Evolutionary conservation across 2,329 filamentous ascomycete genomes (phyloP), one percentile per base, ranked within the genome.

Genomic region (Phialemonium atrogriseum): DNA sequence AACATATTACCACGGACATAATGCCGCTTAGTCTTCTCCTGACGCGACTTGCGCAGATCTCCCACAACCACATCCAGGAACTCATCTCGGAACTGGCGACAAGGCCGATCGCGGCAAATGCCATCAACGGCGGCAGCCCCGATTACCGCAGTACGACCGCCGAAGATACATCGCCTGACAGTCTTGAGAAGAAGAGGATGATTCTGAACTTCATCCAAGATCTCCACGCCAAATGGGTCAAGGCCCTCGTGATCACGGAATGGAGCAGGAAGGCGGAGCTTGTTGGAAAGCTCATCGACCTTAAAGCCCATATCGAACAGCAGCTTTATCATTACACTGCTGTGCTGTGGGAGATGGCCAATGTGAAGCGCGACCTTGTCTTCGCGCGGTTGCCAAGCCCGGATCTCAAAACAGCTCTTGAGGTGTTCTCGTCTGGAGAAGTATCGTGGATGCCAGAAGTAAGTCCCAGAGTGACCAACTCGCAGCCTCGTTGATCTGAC

Each of bases 161-260:
- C 3, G 71, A 77, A 33, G 77, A 84, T 46, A 65, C 59, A 13
- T 79, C 76, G 2, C 52, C 56, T 23, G 76, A 80, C 38, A 89
- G 85, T 48, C 49, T 84, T 10, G 66, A 70, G 19, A 94, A 94
- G 60, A 95, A 94, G 58, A 60, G 74, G 17, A 59, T 67, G 21
- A 56, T 95, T 32, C 58, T 94, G 37, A 75, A 83, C 25, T 94
- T 91, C 59, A 77, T 83, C 7, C 80, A 89, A 52, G 73, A 77
- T 14, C 76, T 82, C 48, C 80, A 94, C 49, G 77, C 80, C 18
- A 86, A 85, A 60, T 96, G 93, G 67, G 85, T 94, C 54, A 96
- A 98, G 60, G 74, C 88, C 7, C 68, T 95, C 13, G 86, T 98
- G 14, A 79, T 98, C 27, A 78, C 83, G 2, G 82, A 91, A 58